Base-by-base conservation (phyloP, 2,329 filamentous ascomycete species). In the Dactylellina haptotyla region DNA sequence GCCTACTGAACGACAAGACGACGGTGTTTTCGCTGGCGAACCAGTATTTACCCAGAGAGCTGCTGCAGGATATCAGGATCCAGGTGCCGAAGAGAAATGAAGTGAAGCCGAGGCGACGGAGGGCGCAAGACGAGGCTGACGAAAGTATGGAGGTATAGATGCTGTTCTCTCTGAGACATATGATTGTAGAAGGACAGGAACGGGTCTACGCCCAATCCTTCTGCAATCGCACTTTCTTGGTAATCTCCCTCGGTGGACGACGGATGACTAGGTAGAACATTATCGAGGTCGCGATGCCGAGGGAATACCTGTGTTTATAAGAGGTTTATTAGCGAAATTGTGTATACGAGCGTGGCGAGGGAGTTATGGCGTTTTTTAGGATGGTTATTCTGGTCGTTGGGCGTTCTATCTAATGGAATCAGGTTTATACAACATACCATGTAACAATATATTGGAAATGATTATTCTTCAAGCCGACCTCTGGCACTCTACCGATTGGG, bases 371-470 rank as follows among this genome's bases (percentile, higher is more conserved):
- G 57, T 71, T 62, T 37, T 39, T 46, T 26, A 16, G 57, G 34
- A 66, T 18, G 34, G 32, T 32, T 10, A 48, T n/a, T n/a, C n/a
- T 10, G 20, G 18, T 23, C 9, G 28, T 12, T 63, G 12, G 39
- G 34, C 63, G n/a, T 20, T 51, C 16, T 23, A 16, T 30, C 14
- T 23, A 39, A 20, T 12, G 50, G n/a, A 41, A 53, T 23, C 18
- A 26, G 45, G 61, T 61, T 53, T 50, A 39, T 67, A 48, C 23
- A 54, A 82, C 88, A 79, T 87, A 98, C 95, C 95, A 99, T 77
- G 95, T 99, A 81, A 97, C 95, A 77, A 99, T 99, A 82, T 99
- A 99, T 84, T 98, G 95, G 76, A 92, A 89, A 82, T 99, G 95
- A 82, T 96, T 98, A 80, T 99, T 99, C 80, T 92, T 87, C 79